Percentiles rank a stretch among this genome's conserved stretches.
phyloP scores from a whole-genome alignment of 2,329 filamentous ascomycete species.

The Microcyclospora tardicrescens region DNA sequence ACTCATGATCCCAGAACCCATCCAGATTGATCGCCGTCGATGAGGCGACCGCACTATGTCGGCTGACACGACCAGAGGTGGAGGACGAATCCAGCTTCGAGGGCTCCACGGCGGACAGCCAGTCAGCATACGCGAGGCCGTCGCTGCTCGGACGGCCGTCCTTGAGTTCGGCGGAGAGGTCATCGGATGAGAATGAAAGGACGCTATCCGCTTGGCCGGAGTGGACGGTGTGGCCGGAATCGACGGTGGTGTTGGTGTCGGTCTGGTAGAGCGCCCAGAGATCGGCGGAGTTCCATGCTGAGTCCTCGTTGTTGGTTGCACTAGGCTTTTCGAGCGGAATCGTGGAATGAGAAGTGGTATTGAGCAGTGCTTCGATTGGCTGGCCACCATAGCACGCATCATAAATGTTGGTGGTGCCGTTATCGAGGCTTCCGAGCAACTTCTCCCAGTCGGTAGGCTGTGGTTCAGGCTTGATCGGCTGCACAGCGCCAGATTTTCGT shows the following conservation, averaged over 20 bases:
- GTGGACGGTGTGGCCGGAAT: constrained; percentile 6
- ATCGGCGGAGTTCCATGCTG: constrained; percentile 12
- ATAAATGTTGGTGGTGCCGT: constrained; percentile 70
- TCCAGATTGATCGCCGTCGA: too few relatives aligned
- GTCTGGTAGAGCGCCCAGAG: constrained; percentile 20
- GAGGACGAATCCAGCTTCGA: too few relatives aligned
- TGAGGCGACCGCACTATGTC: too few relatives aligned
- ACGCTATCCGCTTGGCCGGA: constrained; percentile 13
- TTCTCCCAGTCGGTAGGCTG: constrained; percentile 69
- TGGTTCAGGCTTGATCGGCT: constrained; percentile 21
- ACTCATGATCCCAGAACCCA: too few relatives aligned
- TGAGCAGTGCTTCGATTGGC: constrained; percentile 31
- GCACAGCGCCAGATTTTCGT: constrained; percentile 5
- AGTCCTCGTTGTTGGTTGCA: constrained; percentile 4
- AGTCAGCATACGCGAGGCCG: constrained; percentile 11
- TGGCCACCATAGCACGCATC: constrained; percentile 66
- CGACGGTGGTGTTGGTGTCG: constrained; percentile 11
- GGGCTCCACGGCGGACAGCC: not conserved
- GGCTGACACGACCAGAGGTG: too few relatives aligned
- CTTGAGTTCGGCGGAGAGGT: not conserved
- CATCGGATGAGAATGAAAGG: constrained; percentile 16
- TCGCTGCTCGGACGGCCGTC: not conserved
- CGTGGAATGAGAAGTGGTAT: constrained; percentile 28
- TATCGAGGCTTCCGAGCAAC: constrained; percentile 65
- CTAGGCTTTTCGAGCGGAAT: constrained; percentile 4